phyloP scores from a whole-genome alignment of 495 filamentous ascomycete species.

The Tetracladium marchalianum region DNA sequence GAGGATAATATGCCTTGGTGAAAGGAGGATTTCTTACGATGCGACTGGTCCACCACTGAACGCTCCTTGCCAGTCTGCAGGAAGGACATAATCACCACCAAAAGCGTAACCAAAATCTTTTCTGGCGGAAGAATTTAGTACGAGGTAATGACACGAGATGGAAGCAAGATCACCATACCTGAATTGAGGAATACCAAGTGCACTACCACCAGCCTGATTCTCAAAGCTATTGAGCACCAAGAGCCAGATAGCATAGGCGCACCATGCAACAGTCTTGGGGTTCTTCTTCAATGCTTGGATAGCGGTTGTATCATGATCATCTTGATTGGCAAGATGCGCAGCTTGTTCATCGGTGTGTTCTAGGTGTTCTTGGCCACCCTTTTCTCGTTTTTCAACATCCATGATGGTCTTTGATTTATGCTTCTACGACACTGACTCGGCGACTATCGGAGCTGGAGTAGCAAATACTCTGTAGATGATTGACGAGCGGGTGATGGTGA shows the following conservation, averaged over 20 bases:
- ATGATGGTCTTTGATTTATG: too few relatives aligned
- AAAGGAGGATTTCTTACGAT: conserved; percentile 6
- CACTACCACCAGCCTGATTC: conserved; percentile 22
- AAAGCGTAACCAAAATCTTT: conserved; percentile 24
- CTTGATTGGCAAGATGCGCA: conserved; percentile 8
- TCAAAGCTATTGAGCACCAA: conserved; percentile 23
- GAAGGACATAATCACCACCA: conserved; percentile 19
- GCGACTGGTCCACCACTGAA: conserved; percentile 21
- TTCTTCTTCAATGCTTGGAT: conserved; percentile 8
- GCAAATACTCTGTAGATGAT: too few relatives aligned
- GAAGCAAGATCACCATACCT: not conserved
- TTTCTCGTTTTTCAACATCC: too few relatives aligned
- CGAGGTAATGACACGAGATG: too few relatives aligned
- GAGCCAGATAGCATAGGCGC: conserved; percentile 19
- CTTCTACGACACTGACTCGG: too few relatives aligned
- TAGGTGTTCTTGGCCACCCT: not conserved
- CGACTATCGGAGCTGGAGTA: too few relatives aligned
- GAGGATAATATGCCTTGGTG: not conserved
- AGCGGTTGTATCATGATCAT: conserved; percentile 12
- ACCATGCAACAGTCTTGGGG: conserved; percentile 11
- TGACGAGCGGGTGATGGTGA: too few relatives aligned
- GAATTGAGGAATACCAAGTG: conserved; percentile 24
- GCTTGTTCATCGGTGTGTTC: conserved; percentile 7
- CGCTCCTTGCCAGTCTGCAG: conserved; percentile 24
- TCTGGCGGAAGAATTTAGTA: not conserved